These are phyloP conservation scores for Jamesozyma jinghongensis DNA, from an alignment of 805 yeast genomes.

Conservation along the genomic window DNA sequence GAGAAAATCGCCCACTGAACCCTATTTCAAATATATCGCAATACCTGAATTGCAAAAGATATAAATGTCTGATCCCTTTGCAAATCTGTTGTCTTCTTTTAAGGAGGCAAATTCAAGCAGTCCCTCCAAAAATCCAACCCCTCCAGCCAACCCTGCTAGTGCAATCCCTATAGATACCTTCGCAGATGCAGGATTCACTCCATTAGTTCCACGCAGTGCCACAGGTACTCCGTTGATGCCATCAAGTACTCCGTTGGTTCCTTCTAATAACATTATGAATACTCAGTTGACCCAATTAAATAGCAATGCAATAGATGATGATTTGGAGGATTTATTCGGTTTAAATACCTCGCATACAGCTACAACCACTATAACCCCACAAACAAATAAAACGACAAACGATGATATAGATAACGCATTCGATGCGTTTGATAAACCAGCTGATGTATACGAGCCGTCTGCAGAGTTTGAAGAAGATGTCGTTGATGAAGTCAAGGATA, in stretches of 20 bases:
- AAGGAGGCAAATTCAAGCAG: slow-evolving; percentile 7
- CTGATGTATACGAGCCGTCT: background rate
- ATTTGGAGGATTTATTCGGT: slow-evolving; percentile 19
- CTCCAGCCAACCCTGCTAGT: background rate
- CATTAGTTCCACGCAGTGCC: background rate
- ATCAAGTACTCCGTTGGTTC: background rate
- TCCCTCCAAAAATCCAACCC: background rate
- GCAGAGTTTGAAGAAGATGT: slow-evolving; percentile 5
- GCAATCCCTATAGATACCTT: no score
- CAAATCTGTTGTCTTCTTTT: slow-evolving; percentile 32
- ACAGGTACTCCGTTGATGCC: background rate
- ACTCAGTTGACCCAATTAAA: no score
- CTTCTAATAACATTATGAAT: no score
- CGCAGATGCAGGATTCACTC: no score
- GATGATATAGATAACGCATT: slow-evolving; percentile 21
- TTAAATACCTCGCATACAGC: background rate
- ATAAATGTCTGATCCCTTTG: slow-evolving; percentile 35
- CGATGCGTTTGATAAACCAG: slow-evolving; percentile 8
- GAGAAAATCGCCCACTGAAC: no score
- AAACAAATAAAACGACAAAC: background rate
- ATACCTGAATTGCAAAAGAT: background rate
- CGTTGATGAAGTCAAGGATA: slow-evolving; percentile 28
- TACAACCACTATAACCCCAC: background rate
- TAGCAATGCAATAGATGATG: slow-evolving; percentile 9
- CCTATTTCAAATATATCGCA: no score